phyloP scores from a whole-genome alignment of 495 filamentous ascomycete species.

The Oleoguttula mirabilis region DNA sequence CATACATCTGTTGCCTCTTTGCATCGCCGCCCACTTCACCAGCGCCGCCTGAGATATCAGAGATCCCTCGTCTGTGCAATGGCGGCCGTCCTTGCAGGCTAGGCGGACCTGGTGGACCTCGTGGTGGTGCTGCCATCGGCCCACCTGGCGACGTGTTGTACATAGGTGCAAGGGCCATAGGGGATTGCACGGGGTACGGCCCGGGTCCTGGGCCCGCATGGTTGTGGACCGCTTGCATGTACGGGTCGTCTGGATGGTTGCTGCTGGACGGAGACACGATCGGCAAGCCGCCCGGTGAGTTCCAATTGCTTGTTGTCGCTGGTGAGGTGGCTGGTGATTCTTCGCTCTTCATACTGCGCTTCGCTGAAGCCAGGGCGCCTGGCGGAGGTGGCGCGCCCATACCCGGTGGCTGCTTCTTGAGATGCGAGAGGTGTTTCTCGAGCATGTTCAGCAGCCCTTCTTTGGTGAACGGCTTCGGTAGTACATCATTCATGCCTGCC shows the following conservation, averaged over 20 bases:
- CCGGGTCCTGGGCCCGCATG: conserved; percentile 7
- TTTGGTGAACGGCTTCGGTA: conserved; percentile 94
- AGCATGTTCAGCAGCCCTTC: conserved; percentile 86
- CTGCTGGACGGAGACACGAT: conserved; percentile 29
- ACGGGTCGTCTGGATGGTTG: conserved; percentile 29
- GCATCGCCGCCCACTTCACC: conserved; percentile 42
- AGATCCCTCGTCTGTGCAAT: conserved; percentile 50
- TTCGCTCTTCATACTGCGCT: conserved; percentile 60
- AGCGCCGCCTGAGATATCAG: conserved; percentile 48
- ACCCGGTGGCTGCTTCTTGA: conserved; percentile 42
- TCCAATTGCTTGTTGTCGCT: conserved; percentile 38
- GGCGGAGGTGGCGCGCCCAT: conserved; percentile 28
- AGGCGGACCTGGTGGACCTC: neutral
- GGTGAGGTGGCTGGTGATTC: conserved; percentile 57
- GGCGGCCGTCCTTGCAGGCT: neutral
- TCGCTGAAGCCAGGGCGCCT: conserved; percentile 36
- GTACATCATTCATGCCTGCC: conserved; percentile 94
- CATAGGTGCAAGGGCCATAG: conserved; percentile 20
- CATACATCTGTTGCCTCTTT: conserved; percentile 55
- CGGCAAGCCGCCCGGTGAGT: conserved; percentile 33
- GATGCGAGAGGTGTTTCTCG: conserved; percentile 72
- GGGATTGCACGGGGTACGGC: conserved; percentile 14
- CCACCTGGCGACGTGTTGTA: conserved; percentile 41
- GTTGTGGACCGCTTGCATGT: conserved; percentile 26
- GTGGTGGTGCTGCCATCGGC: conserved; percentile 36